Percentiles rank a stretch among this genome's conserved stretches.
Evolutionary conservation across 352 stramenopile species (phyloP).

Genomic region (Phytophthora sp.): DNA sequence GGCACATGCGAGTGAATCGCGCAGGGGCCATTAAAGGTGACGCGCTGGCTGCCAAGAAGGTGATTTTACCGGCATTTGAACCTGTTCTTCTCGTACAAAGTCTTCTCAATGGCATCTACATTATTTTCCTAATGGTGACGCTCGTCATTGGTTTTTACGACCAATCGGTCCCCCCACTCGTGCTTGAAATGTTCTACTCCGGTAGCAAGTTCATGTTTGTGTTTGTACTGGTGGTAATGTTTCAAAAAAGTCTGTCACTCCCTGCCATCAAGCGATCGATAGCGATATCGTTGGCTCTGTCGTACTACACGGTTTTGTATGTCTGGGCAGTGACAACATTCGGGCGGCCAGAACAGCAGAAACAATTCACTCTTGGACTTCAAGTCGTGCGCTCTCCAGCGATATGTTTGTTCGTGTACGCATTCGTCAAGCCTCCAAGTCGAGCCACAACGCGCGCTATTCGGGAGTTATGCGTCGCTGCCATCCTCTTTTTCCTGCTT

Average conservation of each 20-base stretch:
- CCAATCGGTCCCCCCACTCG: slow-evolving; percentile 4
- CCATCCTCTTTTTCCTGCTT: slow-evolving; percentile 26
- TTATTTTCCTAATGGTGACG: not conserved
- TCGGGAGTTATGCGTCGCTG: slow-evolving; percentile 38
- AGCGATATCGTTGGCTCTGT: slow-evolving; percentile 31
- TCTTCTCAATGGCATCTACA: no score
- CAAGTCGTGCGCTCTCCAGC: slow-evolving; percentile 22
- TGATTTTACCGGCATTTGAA: no score
- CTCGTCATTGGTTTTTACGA: not conserved
- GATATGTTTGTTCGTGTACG: slow-evolving; percentile 37
- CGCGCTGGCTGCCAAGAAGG: no score
- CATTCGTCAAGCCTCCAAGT: slow-evolving; percentile 38
- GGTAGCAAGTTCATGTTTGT: slow-evolving; percentile 47
- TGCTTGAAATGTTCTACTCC: slow-evolving; percentile 37
- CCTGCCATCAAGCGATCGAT: slow-evolving; percentile 40
- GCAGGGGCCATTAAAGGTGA: no score
- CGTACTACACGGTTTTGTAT: slow-evolving; percentile 36
- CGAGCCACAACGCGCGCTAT: slow-evolving; percentile 38
- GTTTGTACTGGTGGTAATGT: slow-evolving; percentile 48
- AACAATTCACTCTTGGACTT: slow-evolving; percentile 15
- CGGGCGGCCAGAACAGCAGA: slow-evolving; percentile 14
- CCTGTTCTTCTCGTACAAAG: no score
- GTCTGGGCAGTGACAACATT: slow-evolving; percentile 24
- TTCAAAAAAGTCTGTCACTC: slow-evolving; percentile 54
- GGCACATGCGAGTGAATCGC: no score